These are phyloP conservation scores for Pilobolus umbonatus DNA, from an alignment of 192 early-diverging fungal genomes.

Conservation along the genomic window DNA sequence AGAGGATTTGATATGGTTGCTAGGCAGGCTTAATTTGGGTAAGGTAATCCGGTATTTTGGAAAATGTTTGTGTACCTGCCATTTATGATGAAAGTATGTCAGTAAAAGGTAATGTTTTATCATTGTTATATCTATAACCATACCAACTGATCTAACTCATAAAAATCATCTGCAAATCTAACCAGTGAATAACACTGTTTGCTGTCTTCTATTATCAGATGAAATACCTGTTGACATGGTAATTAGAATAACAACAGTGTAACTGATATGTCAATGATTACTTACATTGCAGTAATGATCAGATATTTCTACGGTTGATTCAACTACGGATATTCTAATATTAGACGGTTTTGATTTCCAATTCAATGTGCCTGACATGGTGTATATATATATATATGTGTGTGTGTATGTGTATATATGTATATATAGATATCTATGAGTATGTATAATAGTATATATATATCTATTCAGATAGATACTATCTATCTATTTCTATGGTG, in stretches of 20 bases:
- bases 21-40: conserved; percentile 1
- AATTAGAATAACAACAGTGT: too few species aligned
- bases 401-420: not conserved
- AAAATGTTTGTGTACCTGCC: conserved; percentile 10
- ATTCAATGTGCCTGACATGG: conserved; percentile 2
- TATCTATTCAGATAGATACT: not conserved
- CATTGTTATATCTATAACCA: not conserved
- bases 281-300: conserved; percentile 5
- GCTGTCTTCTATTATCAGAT: conserved; percentile 30
- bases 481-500: not conserved
- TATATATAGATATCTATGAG: not conserved
- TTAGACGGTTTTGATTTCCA: not conserved
- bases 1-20: not conserved
- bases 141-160: conserved; percentile 28
- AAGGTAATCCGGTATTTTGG: conserved; percentile 6
- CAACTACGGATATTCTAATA: conserved; percentile 17
- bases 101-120: conserved; percentile 3
- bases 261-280: not conserved
- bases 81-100: not conserved
- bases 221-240: conserved; percentile 32
- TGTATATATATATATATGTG: not conserved
- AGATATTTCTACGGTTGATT: conserved; percentile 15
- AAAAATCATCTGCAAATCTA: conserved; percentile 28
- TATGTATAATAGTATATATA: not conserved
- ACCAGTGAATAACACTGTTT: conserved; percentile 20